Evolutionary conservation across 1,284 basidiomycete genomes (phyloP).

Genomic region (Irpex lacteus): DNA sequence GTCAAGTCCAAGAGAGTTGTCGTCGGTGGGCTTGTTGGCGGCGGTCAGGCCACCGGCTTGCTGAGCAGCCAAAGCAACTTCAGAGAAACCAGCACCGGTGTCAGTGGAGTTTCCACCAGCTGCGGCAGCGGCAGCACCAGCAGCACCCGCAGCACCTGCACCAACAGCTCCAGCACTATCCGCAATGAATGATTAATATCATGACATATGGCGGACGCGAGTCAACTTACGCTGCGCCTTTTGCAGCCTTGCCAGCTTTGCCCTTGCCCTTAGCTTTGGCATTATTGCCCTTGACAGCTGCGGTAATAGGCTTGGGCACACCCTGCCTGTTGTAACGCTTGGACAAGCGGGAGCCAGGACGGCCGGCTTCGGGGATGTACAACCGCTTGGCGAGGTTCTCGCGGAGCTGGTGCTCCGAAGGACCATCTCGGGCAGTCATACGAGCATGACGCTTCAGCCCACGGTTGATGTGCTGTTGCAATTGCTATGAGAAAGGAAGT

Average conservation of each 20-base stretch:
- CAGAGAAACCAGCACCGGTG: conserved; percentile 30
- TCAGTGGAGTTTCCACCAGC: conserved; percentile 13
- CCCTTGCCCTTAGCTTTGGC: conserved; percentile 17
- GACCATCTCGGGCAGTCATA: conserved; percentile 59
- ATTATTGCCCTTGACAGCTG: conserved; percentile 7
- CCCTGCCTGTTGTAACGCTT: conserved; percentile 37
- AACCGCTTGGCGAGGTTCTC: conserved; percentile 54
- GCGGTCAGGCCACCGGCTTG: conserved; percentile 41
- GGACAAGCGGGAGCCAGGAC: conserved; percentile 13
- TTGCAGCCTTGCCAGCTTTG: conserved; percentile 5
- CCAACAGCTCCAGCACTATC: conserved; percentile 13
- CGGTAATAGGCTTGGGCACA: conserved; percentile 2
- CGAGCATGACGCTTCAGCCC: conserved; percentile 62
- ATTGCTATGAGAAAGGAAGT: conserved; percentile 37
- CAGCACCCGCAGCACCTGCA: conserved; percentile 11
- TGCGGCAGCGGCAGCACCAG: conserved; percentile 12
- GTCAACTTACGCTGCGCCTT: conserved; percentile 2
- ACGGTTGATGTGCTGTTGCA: conserved; percentile 73
- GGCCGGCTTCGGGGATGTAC: conserved; percentile 26
- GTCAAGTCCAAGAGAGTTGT: conserved; percentile 66
- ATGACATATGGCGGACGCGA: background rate
- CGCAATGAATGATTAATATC: conserved; percentile 8
- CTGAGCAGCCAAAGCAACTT: conserved; percentile 37
- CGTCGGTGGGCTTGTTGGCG: conserved; percentile 49
- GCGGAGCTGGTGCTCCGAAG: conserved; percentile 47